Conservation (phyloP, 257 asterid genomes). For the Jaltomata sinuosa region DNA sequence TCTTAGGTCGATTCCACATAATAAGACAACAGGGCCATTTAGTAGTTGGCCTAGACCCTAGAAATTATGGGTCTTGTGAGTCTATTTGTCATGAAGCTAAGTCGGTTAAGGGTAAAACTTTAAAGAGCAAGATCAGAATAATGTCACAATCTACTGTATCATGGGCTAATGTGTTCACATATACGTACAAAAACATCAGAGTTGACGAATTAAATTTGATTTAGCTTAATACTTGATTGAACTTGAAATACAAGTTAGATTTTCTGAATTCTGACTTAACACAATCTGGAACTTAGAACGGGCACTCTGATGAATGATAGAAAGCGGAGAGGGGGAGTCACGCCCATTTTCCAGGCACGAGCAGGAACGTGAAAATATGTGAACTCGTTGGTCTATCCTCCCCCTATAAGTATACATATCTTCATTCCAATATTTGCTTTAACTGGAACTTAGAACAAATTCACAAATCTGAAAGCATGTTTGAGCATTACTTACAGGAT, state of each 20-base stretch:
- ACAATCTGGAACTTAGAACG: neutral
- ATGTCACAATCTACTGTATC: neutral
- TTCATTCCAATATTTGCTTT: neutral
- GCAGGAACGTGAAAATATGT: neutral
- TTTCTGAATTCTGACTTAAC: neutral
- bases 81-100: neutral
- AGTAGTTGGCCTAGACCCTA: neutral
- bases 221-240: neutral
- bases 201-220: neutral
- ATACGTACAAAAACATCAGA: neutral
- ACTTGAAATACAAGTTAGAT: neutral
- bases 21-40: neutral
- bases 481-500: conserved; percentile 75
- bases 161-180: neutral
- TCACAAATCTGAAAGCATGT: conserved; percentile 1
- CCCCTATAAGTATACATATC: neutral
- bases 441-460: neutral
- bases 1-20: neutral
- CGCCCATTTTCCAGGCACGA: neutral
- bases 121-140: neutral
- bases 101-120: neutral
- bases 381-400: neutral
- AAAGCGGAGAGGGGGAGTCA: neutral
- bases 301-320: neutral
- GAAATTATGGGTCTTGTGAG: neutral